Evolutionary conservation across 805 yeast species (phyloP).

Genomic region (Cyberlindnera galapagoensis): DNA sequence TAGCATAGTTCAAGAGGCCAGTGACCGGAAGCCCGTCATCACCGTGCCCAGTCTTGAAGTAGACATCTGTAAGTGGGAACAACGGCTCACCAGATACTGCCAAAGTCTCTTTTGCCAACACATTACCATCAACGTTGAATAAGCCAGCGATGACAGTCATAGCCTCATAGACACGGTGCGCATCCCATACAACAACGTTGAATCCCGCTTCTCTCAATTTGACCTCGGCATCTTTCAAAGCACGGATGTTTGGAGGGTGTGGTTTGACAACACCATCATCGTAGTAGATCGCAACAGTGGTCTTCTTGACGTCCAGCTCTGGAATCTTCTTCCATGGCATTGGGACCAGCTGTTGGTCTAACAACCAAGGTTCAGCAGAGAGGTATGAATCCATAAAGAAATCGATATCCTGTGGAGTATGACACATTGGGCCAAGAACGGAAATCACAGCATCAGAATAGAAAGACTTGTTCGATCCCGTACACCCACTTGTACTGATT

Average conservation of each 20-base stretch:
- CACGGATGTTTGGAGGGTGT: conserved; percentile 58
- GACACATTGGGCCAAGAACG: conserved; percentile 64
- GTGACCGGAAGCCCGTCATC: conserved; percentile 36
- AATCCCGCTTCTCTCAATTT: conserved; percentile 56
- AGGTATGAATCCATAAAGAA: conserved; percentile 54
- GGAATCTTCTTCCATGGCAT: conserved; percentile 35
- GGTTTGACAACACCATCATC: conserved; percentile 64
- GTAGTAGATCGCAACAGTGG: conserved; percentile 56
- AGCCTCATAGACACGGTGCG: conserved; percentile 52
- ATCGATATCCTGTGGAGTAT: conserved; percentile 60
- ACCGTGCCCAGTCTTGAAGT: conserved; percentile 53
- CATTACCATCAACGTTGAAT: conserved; percentile 66
- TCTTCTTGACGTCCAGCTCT: conserved; percentile 30
- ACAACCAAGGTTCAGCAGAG: conserved; percentile 49
- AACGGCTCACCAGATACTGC: conserved; percentile 65
- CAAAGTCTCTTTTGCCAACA: conserved; percentile 44
- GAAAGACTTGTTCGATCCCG: conserved; percentile 11
- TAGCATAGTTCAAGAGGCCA: conserved; percentile 51
- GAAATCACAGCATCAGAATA: conserved; percentile 51
- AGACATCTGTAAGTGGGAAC: conserved; percentile 56
- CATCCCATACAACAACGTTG: conserved; percentile 47
- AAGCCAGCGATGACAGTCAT: conserved; percentile 48
- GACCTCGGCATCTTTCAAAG: conserved; percentile 43
- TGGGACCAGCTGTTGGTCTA: conserved; percentile 30
- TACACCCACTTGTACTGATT: conserved; percentile 28